Base-by-base conservation (phyloP, 2,329 filamentous ascomycete genomes). In the Tetracladium maxilliforme region DNA sequence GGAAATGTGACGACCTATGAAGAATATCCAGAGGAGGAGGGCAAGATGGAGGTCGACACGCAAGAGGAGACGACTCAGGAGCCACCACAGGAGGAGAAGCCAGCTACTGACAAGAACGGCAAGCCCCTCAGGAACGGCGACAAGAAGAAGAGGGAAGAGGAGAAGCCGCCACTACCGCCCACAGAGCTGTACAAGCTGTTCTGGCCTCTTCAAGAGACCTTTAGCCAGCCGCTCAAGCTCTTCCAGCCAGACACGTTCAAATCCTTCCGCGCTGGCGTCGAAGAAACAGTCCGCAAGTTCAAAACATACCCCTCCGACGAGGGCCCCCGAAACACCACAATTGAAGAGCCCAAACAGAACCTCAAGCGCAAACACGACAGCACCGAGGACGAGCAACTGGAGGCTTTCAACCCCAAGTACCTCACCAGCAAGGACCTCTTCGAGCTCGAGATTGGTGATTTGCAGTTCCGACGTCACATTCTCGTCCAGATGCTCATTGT, bases 391-490 rank as follows among this genome's bases (percentile, higher is more conserved):
- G 73, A 76, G 32, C 55, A 74, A 25, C 63, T 72, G 14, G 77
- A 71, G 42, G 74, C 70, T 14, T 95, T 93, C 54, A 98, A 98
- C 41, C 87, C 92, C 2, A 98, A 95, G 45, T 99, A 98, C 46
- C 65, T 99, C 11, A 99, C 90, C n/a, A 95, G 86, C 48, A 70
- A 79, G 35, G 92, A 98, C 46, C 61, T 99, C 2, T 99, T 99
- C 49, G 83, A 92, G 41, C 68, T 98, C 22, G 90, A 98, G 79
- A 76, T 95, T 33, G 86, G 83, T 48, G 90, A 99, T 50, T 64
- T 93, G 20, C 87, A 87, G 6, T 95, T 99, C 47, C 70, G 92
- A 38, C 70, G 92, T 30, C 84, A 98, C 47, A 82, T 98, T 26
- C 66, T 98, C 19, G 87, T 98, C 3, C 90, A 99, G 50, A 81